Evolutionary conservation across 441 rosid species (phyloP).

Genomic region (Flueggea neowawraea): DNA sequence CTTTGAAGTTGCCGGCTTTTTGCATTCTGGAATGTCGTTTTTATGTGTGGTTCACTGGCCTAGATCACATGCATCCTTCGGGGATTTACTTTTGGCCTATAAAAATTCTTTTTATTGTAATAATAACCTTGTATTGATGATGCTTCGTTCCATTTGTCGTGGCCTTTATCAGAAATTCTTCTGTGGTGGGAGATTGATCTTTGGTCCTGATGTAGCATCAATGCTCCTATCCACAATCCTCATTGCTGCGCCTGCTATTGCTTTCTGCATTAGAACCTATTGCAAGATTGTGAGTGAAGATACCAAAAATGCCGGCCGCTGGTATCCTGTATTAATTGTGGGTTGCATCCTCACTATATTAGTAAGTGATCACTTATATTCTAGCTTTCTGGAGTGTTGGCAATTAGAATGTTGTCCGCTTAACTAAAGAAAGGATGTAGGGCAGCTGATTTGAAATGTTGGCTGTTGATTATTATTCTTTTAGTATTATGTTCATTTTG

Average conservation of each 20-base stretch:
- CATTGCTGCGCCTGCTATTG: slow-evolving; percentile 61
- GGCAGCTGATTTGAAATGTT: too few species aligned
- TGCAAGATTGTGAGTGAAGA: slow-evolving; percentile 38
- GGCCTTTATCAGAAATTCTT: slow-evolving; percentile 62
- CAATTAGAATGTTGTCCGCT: slow-evolving; percentile 3
- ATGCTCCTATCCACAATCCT: slow-evolving; percentile 57
- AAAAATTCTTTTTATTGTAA: not conserved
- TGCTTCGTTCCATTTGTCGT: not conserved
- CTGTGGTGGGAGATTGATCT: slow-evolving; percentile 82
- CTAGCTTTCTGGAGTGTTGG: too few species aligned
- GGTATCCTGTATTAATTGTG: slow-evolving; percentile 46
- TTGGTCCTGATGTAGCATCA: slow-evolving; percentile 90
- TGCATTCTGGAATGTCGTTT: too few species aligned
- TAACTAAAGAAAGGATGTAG: too few species aligned
- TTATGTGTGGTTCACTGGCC: too few species aligned
- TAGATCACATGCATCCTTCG: too few species aligned
- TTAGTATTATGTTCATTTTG: too few species aligned
- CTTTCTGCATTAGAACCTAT: slow-evolving; percentile 65
- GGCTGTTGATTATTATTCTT: too few species aligned
- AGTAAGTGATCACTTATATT: slow-evolving; percentile 39
- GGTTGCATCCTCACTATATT: slow-evolving; percentile 50
- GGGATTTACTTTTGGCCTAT: too few species aligned
- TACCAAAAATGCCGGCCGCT: slow-evolving; percentile 20
- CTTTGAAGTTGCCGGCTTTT: too few species aligned
- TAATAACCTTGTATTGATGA: too few species aligned